phyloP scores from a whole-genome alignment of 352 stramenopile species.

The Pythium vanterpoolii region DNA sequence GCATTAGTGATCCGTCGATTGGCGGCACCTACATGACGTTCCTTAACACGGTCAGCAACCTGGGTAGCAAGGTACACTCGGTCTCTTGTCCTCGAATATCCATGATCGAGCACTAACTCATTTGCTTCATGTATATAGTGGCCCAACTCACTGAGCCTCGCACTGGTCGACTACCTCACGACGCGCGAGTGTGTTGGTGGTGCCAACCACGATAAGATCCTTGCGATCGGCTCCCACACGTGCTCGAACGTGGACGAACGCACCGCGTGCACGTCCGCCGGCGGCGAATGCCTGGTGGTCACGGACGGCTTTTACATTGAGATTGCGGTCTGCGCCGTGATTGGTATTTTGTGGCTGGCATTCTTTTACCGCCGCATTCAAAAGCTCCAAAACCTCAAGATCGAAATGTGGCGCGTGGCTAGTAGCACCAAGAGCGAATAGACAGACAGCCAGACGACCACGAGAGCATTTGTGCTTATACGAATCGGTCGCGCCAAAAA shows the following conservation, averaged over 20 bases:
- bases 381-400: constrained; percentile 77
- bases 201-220: constrained; percentile 60
- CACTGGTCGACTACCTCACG: constrained; percentile 77
- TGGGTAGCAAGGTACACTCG: constrained; percentile 90
- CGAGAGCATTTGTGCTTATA: background rate
- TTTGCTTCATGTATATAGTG: constrained; percentile 34
- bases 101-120: background rate
- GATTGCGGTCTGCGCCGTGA: constrained; percentile 59
- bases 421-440: constrained; percentile 15
- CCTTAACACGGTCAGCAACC: constrained; percentile 98
- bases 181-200: constrained; percentile 77
- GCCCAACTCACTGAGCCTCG: constrained; percentile 84
- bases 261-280: constrained; percentile 45
- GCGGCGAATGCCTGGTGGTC: constrained; percentile 72
- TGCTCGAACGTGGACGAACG: constrained; percentile 76
- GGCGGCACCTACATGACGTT: constrained; percentile 99
- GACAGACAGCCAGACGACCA: background rate
- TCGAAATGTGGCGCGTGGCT: constrained; percentile 75
- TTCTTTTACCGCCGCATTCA: constrained; percentile 69
- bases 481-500: background rate
- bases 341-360: constrained; percentile 66
- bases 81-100: background rate
- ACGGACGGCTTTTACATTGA: constrained; percentile 83
- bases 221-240: constrained; percentile 71
- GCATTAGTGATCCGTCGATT: constrained; percentile 96